A percentile compares a stretch with the other conserved stretches of the same genome.
Conservation (phyloP, 768 basidiomycete genomes). For the Porphyrellus cyaneotinctus region DNA sequence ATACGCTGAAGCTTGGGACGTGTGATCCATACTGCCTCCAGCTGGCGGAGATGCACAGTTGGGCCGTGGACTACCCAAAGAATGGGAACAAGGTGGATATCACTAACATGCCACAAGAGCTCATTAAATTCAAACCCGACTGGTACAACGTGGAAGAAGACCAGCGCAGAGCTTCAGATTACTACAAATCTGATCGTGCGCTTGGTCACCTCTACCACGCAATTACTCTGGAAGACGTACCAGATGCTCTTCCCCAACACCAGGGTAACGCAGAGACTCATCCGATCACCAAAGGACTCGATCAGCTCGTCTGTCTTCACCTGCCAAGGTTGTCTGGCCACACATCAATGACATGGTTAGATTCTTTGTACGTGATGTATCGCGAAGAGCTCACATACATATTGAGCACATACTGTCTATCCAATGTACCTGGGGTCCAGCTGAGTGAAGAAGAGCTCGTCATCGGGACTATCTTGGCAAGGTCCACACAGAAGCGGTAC, state of each 20-base stretch:
- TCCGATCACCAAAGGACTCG: conserved; percentile 23
- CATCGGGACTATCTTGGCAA: conserved; percentile 68
- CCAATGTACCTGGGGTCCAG: conserved; percentile 48
- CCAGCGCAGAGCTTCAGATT: conserved; percentile 52
- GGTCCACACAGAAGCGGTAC: conserved; percentile 50
- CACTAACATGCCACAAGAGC: conserved; percentile 44
- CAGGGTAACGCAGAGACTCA: conserved; percentile 28
- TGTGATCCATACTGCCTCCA: conserved; percentile 51
- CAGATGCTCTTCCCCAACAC: conserved; percentile 12
- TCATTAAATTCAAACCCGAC: conserved; percentile 72
- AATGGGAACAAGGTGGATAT: conserved; percentile 65
- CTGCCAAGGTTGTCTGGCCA: conserved; percentile 3
- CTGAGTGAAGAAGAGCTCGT: conserved; percentile 74
- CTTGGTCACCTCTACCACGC: conserved; percentile 69
- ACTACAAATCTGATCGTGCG: conserved; percentile 67
- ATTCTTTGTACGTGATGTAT: conserved; percentile 36
- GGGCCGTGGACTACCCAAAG: conserved; percentile 81
- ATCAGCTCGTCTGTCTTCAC: conserved; percentile 20
- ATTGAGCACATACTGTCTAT: conserved; percentile 61
- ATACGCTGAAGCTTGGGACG: conserved; percentile 49
- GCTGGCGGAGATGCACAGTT: conserved; percentile 53
- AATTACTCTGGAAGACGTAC: conserved; percentile 43
- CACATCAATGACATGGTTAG: not conserved
- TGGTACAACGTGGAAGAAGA: conserved; percentile 67
- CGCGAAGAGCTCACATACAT: conserved; percentile 67